These are phyloP conservation scores for Pelargonium cotyledonis DNA, from an alignment of 441 rosid genomes.

Conservation along the genomic window DNA sequence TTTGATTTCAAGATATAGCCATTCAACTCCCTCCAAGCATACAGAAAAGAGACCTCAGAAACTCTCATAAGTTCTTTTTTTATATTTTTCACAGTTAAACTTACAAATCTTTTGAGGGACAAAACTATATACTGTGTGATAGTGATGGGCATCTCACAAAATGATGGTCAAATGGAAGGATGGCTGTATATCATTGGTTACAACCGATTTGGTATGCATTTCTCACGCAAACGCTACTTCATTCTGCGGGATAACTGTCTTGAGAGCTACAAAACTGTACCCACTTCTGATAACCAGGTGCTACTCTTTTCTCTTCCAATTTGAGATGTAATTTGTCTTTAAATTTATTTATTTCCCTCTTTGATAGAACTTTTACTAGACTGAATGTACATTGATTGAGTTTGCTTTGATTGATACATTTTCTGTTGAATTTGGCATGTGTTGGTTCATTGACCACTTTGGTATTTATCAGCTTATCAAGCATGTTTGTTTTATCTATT, in stretches of 20 bases:
- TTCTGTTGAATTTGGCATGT: too few species aligned
- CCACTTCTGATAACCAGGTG: conserved; percentile 58
- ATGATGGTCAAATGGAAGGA: conserved; percentile 67
- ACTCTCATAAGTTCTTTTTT: too few species aligned
- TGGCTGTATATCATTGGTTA: conserved; percentile 77
- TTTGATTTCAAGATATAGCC: background rate
- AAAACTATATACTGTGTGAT: conserved; percentile 1
- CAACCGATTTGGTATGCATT: conserved; percentile 70
- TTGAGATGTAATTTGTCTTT: too few species aligned
- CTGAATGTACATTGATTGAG: too few species aligned
- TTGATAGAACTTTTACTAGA: too few species aligned
- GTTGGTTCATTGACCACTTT: too few species aligned
- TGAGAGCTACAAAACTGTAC: conserved; percentile 54
- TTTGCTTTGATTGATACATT: too few species aligned
- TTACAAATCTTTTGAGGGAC: too few species aligned
- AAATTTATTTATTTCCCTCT: too few species aligned
- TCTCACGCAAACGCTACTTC: conserved; percentile 72
- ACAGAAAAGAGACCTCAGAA: background rate
- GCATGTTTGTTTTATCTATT: too few species aligned
- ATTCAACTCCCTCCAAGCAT: background rate
- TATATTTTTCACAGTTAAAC: too few species aligned
- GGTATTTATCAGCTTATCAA: too few species aligned
- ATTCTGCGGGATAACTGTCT: conserved; percentile 54
- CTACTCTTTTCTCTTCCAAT: background rate
- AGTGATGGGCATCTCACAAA: conserved; percentile 32